A percentile compares a stretch with the other conserved stretches of the same genome.
Conservation (phyloP, 2,329 filamentous ascomycete species). For the Chaetothyriales sp. region DNA sequence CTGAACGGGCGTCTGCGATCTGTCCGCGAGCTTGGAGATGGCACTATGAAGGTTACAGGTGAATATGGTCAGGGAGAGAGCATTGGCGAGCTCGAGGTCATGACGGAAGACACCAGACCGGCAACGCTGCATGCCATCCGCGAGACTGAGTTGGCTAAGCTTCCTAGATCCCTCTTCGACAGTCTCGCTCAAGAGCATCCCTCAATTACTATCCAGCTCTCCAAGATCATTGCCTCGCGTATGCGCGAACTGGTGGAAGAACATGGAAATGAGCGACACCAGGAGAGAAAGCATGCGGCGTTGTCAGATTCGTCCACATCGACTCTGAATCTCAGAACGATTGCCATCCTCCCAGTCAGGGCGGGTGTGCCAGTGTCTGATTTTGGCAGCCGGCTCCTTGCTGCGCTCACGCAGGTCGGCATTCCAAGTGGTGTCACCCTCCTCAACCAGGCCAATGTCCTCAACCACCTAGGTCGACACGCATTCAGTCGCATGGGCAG, state of each 20-base stretch:
- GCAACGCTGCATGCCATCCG: constrained; percentile 90
- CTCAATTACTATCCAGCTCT: constrained; percentile 97
- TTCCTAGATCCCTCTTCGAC: constrained; percentile 91
- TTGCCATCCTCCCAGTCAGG: constrained; percentile 81
- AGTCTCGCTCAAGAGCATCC: constrained; percentile 93
- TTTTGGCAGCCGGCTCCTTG: constrained; percentile 78
- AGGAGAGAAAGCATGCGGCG: constrained; percentile 41
- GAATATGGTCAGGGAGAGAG: constrained; percentile 97
- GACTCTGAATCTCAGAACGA: constrained; percentile 80
- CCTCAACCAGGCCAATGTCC: constrained; percentile 79
- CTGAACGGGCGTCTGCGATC: constrained; percentile 80
- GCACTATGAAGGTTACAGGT: constrained; percentile 69
- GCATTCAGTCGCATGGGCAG: constrained; percentile 97
- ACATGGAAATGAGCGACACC: constrained; percentile 50
- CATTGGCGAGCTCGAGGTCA: constrained; percentile 88
- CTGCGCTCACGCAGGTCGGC: constrained; percentile 76
- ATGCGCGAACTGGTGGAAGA: constrained; percentile 84
- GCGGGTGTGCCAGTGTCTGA: constrained; percentile 86
- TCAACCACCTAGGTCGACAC: constrained; percentile 88
- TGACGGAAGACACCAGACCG: constrained; percentile 83
- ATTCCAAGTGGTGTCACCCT: constrained; percentile 79
- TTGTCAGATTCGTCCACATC: constrained; percentile 40
- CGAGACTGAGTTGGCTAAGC: constrained; percentile 90
- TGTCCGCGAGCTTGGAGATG: constrained; percentile 66
- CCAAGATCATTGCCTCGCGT: constrained; percentile 89